Evolutionary conservation across 1,139 yeast genomes (phyloP).

Genomic region (Candida sanyaensis): DNA sequence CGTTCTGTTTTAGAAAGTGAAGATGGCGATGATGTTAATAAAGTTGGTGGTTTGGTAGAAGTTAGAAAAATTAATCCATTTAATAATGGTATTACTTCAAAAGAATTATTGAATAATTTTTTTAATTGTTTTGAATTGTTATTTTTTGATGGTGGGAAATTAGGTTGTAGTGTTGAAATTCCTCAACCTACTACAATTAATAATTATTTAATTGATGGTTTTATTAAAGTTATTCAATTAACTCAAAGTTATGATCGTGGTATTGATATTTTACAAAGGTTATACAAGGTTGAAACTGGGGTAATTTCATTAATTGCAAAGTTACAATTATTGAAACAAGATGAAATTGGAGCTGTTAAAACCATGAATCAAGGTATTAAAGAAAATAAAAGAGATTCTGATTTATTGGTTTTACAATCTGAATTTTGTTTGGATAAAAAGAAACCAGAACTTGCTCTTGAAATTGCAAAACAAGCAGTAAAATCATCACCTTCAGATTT

Average conservation of each 20-base stretch:
- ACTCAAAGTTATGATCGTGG: conserved; percentile 68
- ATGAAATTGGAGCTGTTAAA: conserved; percentile 77
- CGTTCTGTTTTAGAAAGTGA: conserved; percentile 72
- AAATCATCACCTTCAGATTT: conserved; percentile 85
- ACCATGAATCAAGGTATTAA: conserved; percentile 62
- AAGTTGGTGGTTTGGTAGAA: conserved; percentile 54
- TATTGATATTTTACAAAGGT: conserved; percentile 49
- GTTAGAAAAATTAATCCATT: conserved; percentile 60
- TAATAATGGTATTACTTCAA: conserved; percentile 37
- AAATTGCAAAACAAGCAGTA: conserved; percentile 73
- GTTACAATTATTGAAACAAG: conserved; percentile 58
- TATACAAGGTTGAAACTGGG: conserved; percentile 45
- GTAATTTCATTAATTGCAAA: conserved; percentile 59
- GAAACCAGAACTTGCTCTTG: conserved; percentile 70
- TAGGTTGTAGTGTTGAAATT: conserved; percentile 68
- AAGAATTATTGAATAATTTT: conserved; percentile 53
- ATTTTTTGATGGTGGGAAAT: conserved; percentile 64
- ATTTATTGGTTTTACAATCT: conserved; percentile 62
- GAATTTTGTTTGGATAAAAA: conserved; percentile 68
- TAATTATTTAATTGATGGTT: conserved; percentile 78
- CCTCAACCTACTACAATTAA: conserved; percentile 69
- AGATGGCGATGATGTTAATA: conserved; percentile 54
- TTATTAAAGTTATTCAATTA: conserved; percentile 61
- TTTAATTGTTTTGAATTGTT: conserved; percentile 61
- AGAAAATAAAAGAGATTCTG: conserved; percentile 63